phyloP scores from a whole-genome alignment of 176 grass and related monocot genomes.

The Tillandsia fasciculata region DNA sequence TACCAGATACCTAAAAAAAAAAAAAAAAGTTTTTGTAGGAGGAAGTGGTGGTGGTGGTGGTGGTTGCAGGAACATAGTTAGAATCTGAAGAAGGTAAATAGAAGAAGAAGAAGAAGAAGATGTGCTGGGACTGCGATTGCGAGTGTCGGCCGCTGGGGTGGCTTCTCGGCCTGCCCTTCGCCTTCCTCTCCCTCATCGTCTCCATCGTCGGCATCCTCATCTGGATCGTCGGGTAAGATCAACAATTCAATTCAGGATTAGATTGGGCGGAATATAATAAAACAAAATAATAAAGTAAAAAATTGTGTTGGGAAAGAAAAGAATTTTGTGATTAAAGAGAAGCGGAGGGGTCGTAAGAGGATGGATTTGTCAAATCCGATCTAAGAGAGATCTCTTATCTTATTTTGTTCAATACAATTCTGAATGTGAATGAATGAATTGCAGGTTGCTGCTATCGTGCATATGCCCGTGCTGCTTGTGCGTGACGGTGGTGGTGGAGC shows the following conservation, averaged over 20 bases:
- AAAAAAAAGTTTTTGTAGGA: no score
- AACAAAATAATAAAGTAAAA: no score
- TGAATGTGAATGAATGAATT: background rate
- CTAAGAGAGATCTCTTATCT: background rate
- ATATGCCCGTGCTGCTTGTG: slow-evolving; percentile 54
- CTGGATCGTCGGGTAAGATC: slow-evolving; percentile 42
- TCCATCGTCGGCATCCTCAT: slow-evolving; percentile 26
- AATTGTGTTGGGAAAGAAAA: background rate
- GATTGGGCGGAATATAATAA: no score
- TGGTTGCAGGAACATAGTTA: background rate
- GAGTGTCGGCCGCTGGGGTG: slow-evolving; percentile 34
- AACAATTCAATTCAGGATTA: background rate
- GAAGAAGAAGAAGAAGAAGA: slow-evolving; percentile 6
- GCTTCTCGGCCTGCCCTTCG: slow-evolving; percentile 28
- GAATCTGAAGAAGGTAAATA: background rate
- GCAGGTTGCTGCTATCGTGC: slow-evolving; percentile 41
- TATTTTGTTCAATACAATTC: background rate
- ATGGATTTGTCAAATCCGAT: background rate
- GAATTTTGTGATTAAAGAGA: background rate
- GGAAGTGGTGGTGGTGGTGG: no score
- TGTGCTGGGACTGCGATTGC: slow-evolving; percentile 27
- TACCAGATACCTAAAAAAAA: no score
- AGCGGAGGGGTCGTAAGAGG: background rate
- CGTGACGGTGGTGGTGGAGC: slow-evolving; percentile 35
- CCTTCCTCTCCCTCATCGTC: slow-evolving; percentile 23